phyloP scores from a whole-genome alignment of 2,329 filamentous ascomycete genomes.

The Fusarium protoensiforme region DNA sequence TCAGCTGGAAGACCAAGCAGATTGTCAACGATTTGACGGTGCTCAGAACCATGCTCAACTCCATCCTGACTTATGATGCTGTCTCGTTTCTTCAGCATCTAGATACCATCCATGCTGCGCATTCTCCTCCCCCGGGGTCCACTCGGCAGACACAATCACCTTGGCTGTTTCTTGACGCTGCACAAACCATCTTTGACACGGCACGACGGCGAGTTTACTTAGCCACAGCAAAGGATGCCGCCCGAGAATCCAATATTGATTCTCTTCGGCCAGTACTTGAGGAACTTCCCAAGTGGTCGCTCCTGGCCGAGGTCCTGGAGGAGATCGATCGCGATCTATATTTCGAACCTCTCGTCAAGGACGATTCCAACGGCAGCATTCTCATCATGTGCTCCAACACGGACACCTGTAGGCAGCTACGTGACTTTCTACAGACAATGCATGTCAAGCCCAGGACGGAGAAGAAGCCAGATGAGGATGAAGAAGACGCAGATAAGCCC shows the following conservation, averaged over 20 bases:
- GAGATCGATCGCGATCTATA: slow-evolving; percentile 94
- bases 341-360: slow-evolving; percentile 78
- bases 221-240: slow-evolving; percentile 67
- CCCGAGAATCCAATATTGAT: slow-evolving; percentile 61
- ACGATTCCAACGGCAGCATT: slow-evolving; percentile 91
- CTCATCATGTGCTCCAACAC: slow-evolving; percentile 96
- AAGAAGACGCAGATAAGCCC: slow-evolving; percentile 67
- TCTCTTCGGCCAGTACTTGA: slow-evolving; percentile 85
- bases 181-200: slow-evolving; percentile 92
- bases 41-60: slow-evolving; percentile 84
- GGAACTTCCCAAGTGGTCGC: slow-evolving; percentile 92
- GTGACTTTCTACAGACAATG: slow-evolving; percentile 94
- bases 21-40: slow-evolving; percentile 91
- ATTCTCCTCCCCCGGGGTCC: slow-evolving; percentile 87
- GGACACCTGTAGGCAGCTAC: slow-evolving; percentile 85
- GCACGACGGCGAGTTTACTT: slow-evolving; percentile 90
- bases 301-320: slow-evolving; percentile 88
- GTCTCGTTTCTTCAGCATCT: slow-evolving; percentile 93
- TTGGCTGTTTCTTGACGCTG: slow-evolving; percentile 95
- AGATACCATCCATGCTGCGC: slow-evolving; percentile 92
- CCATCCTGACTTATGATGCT: slow-evolving; percentile 85
- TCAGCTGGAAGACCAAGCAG: slow-evolving; percentile 94
- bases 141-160: slow-evolving; percentile 91
- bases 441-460: slow-evolving; percentile 71
- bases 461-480: slow-evolving; percentile 54